Base-by-base conservation (phyloP, 2,329 filamentous ascomycete species). In the Phialocephala sp. region DNA sequence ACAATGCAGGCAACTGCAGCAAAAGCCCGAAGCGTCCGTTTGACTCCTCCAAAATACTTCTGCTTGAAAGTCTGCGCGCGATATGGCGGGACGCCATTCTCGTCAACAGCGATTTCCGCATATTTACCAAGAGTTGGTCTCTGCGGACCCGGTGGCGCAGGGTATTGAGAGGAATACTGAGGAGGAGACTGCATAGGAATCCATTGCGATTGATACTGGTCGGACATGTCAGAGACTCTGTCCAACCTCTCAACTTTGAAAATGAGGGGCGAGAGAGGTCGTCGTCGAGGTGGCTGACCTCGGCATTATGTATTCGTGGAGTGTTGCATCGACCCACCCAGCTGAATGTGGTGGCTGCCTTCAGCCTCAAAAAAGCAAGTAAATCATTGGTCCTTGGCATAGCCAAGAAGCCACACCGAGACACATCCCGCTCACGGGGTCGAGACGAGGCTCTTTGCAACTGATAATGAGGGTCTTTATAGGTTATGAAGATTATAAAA, bases 11-110 rank as follows among this genome's bases (percentile, higher is more conserved):
- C 56, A 15, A 64, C 61, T 8, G 37, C 22, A 14, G 43, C 22
- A 32, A 67, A 67, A 14, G 45, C 41, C 1, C 65, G 65, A 27
- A 67, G 58, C 14, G 65, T 64, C 20, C 62, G 47, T 36, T 61
- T 64, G 32, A 67, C 60, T 15, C 65, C 65, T n/a, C 65, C 59
- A 8, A 64, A 47, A 20, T 67, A 62, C n/a, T 64, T 64, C 27
- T 67, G 62, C 37, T 39, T 41, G 47, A 64, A 67, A 15, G 9
- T 67, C 27, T 61, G 62, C 18, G 32, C 59, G 20, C 55, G 59
- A 20, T 62, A 24, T 20, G 32, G 18, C n/a, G 59, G 24, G 8
- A 55, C 24, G 4, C 22, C 54, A 36, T 47, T 12, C 8, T 66
- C 60, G 9, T 60, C 35, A 12, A 20, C 27, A 15, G 22, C 35